A percentile compares a stretch with the other conserved stretches of the same genome.
Evolutionary conservation across 108 stramenopile species (phyloP).

Genomic region (Nitzschia palea): DNA sequence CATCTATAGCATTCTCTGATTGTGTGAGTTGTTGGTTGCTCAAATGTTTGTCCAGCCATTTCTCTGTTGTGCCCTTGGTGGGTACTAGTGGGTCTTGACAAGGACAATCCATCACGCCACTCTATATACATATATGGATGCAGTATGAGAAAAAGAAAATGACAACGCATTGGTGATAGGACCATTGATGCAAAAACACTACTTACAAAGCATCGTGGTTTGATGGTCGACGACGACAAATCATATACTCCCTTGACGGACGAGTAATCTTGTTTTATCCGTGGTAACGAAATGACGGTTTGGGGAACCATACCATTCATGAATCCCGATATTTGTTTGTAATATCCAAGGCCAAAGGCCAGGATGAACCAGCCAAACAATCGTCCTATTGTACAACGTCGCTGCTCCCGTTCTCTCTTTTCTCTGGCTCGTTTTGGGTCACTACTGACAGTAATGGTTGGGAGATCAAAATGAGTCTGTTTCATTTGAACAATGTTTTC

Average conservation of each 20-base stretch:
- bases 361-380: not conserved
- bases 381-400: not conserved
- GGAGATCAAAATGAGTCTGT: not conserved
- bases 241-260: slow-evolving; percentile 2
- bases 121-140: not conserved
- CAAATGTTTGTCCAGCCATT: slow-evolving; percentile 9
- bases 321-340: not conserved
- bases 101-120: slow-evolving; percentile 12
- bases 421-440: not conserved
- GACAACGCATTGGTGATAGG: not conserved
- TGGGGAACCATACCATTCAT: not conserved
- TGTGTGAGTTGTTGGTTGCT: slow-evolving; percentile 1
- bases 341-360: not conserved
- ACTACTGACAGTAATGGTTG: slow-evolving; percentile 10
- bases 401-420: not conserved
- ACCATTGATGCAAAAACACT: not conserved
- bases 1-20: slow-evolving; percentile 7
- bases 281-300: not conserved
- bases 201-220: slow-evolving; percentile 16
- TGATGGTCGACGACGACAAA: not conserved
- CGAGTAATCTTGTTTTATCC: slow-evolving; percentile 5
- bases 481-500: not conserved
- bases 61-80: not conserved
- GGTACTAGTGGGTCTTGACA: slow-evolving; percentile 26
- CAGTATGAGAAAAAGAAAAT: not conserved